A percentile compares a stretch with the other conserved stretches of the same genome.
These are phyloP conservation scores for Hanseniaspora singularis DNA, from an alignment of 805 yeast genomes.

Conservation along the genomic window DNA sequence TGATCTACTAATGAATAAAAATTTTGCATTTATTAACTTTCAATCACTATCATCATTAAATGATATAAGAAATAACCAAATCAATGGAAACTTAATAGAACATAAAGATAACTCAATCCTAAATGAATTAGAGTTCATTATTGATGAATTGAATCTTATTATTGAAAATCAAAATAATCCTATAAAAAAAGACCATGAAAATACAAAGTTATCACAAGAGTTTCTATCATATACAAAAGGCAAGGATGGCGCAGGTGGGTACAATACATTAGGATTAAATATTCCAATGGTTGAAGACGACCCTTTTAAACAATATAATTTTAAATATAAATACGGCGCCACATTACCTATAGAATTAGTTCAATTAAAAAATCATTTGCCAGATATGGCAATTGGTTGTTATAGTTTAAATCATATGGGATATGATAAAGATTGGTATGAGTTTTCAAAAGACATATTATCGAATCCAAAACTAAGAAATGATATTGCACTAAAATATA, in stretches of 20 bases:
- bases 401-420: conserved; percentile 9
- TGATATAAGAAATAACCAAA: neutral
- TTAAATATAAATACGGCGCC: neutral
- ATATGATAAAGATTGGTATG: conserved; percentile 11
- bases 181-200: neutral
- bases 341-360: neutral
- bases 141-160: neutral
- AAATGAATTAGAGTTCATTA: neutral
- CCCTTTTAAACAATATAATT: neutral
- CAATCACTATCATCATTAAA: neutral
- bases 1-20: neutral
- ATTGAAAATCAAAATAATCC: no score
- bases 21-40: neutral
- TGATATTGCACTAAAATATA: neutral
- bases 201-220: neutral
- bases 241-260: neutral
- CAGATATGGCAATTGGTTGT: conserved; percentile 4
- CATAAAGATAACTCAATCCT: neutral
- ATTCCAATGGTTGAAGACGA: neutral
- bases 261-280: neutral
- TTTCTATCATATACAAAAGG: conserved; percentile 1
- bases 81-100: no score
- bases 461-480: neutral
- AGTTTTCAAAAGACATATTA: conserved; percentile 2
- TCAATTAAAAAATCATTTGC: neutral